Evolutionary conservation across 2,329 filamentous ascomycete genomes (phyloP).

Genomic region (Clarireedia homoeocarpa): DNA sequence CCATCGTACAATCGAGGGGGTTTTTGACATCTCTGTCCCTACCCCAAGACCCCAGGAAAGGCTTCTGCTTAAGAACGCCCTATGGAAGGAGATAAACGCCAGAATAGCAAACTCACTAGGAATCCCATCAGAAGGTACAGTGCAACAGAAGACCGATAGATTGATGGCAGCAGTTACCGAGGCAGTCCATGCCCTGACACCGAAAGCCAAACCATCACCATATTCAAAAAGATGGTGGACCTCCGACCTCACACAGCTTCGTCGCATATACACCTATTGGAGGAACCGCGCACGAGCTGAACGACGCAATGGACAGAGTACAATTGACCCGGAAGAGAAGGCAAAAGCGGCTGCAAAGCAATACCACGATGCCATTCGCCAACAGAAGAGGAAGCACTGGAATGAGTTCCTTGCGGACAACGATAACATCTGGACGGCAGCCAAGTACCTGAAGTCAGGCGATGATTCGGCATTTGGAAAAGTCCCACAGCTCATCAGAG

Average conservation of each 20-base stretch:
- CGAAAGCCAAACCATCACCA: constrained; percentile 21
- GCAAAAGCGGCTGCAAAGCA: too few species aligned
- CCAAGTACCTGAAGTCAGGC: constrained; percentile 3
- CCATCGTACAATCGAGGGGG: too few species aligned
- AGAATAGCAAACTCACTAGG: constrained; percentile 5
- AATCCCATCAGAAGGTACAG: constrained; percentile 1
- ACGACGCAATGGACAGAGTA: constrained; percentile 12
- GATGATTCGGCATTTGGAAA: constrained; percentile 1
- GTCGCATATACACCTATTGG: constrained; percentile 24
- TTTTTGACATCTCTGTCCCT: too few species aligned
- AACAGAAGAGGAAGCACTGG: constrained; percentile 24
- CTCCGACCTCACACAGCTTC: constrained; percentile 25
- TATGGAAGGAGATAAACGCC: too few species aligned
- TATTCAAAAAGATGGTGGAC: constrained; percentile 29
- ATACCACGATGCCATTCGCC: too few species aligned
- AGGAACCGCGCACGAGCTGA: constrained; percentile 23
- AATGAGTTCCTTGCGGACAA: constrained; percentile 25
- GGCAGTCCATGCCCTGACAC: constrained; percentile 16
- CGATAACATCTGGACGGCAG: constrained; percentile 22
- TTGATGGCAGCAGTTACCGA: constrained; percentile 10
- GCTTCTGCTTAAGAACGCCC: too few species aligned
- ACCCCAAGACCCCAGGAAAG: too few species aligned
- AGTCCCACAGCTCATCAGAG: background rate
- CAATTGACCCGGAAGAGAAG: too few species aligned
- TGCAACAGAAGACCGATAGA: constrained; percentile 13